These are phyloP conservation scores for Colletotrichum truncatum DNA, from an alignment of 2,329 filamentous ascomycete genomes.

Conservation along the genomic window DNA sequence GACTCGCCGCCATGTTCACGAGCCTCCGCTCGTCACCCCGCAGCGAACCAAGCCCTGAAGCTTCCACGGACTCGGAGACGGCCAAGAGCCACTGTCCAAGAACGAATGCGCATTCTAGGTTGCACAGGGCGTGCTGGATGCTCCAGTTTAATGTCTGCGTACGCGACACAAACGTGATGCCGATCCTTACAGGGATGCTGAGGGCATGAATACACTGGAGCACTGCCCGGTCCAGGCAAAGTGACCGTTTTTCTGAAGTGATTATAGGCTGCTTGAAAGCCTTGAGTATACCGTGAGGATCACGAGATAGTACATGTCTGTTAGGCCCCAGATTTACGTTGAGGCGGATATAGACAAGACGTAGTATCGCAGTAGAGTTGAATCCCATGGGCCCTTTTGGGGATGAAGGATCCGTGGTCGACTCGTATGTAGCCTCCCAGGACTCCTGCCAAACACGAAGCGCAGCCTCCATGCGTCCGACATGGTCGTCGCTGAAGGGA, in stretches of 20 bases:
- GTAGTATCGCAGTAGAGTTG: slow-evolving; percentile 44
- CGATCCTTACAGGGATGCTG: slow-evolving; percentile 61
- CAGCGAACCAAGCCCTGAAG: too few relatives aligned
- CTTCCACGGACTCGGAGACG: too few relatives aligned
- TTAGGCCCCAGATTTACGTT: slow-evolving; percentile 35
- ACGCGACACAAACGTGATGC: slow-evolving; percentile 60
- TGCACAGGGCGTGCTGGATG: slow-evolving; percentile 63
- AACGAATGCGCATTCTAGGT: slow-evolving; percentile 59
- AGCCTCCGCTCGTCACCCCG: too few relatives aligned
- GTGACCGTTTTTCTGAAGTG: slow-evolving; percentile 41
- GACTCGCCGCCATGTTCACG: too few relatives aligned
- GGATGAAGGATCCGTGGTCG: slow-evolving; percentile 61
- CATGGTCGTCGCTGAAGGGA: slow-evolving; percentile 53
- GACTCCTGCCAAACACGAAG: slow-evolving; percentile 59
- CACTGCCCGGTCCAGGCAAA: slow-evolving; percentile 57
- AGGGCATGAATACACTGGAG: slow-evolving; percentile 63
- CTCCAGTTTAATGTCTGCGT: slow-evolving; percentile 65
- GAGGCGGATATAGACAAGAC: slow-evolving; percentile 40
- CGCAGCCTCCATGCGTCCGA: slow-evolving; percentile 53
- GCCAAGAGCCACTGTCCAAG: slow-evolving; percentile 55
- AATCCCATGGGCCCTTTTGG: slow-evolving; percentile 62
- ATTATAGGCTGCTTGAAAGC: slow-evolving; percentile 49
- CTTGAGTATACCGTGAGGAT: slow-evolving; percentile 53
- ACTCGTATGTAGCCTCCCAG: slow-evolving; percentile 62
- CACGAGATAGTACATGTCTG: slow-evolving; percentile 43